Evolutionary conservation across 345 rosid genomes (phyloP).

Genomic region (Populus euphratica): DNA sequence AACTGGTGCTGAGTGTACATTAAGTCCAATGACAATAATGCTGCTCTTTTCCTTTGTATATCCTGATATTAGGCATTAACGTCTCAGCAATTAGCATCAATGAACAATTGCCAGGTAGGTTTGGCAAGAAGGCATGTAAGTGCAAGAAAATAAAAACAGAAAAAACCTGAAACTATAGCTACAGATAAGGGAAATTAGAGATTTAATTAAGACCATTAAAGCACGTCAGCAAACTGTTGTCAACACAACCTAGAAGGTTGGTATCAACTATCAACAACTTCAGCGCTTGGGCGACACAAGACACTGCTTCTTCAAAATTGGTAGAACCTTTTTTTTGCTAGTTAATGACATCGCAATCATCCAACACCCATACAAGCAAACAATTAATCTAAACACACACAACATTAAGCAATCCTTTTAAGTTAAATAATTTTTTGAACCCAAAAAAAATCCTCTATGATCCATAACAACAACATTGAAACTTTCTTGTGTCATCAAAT

Average conservation of each 20-base stretch:
- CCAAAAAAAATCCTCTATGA: background rate
- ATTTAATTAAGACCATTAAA: background rate
- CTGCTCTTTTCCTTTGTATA: conserved; percentile 23
- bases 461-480: background rate
- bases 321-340: background rate
- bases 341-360: background rate
- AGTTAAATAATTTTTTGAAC: background rate
- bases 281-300: background rate
- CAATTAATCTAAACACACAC: background rate
- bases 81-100: background rate
- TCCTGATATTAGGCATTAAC: conserved; percentile 7
- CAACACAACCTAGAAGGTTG: background rate
- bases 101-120: background rate
- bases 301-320: background rate
- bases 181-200: background rate
- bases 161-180: background rate
- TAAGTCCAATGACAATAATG: conserved; percentile 23
- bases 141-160: background rate
- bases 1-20: conserved; percentile 21
- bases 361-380: background rate
- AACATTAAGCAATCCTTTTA: background rate
- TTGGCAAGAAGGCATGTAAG: background rate
- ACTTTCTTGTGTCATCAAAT: background rate
- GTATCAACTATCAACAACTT: background rate
- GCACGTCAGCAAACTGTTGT: background rate